phyloP scores from a whole-genome alignment of 2,329 filamentous ascomycete species.

The Calonectria multiphialidica region DNA sequence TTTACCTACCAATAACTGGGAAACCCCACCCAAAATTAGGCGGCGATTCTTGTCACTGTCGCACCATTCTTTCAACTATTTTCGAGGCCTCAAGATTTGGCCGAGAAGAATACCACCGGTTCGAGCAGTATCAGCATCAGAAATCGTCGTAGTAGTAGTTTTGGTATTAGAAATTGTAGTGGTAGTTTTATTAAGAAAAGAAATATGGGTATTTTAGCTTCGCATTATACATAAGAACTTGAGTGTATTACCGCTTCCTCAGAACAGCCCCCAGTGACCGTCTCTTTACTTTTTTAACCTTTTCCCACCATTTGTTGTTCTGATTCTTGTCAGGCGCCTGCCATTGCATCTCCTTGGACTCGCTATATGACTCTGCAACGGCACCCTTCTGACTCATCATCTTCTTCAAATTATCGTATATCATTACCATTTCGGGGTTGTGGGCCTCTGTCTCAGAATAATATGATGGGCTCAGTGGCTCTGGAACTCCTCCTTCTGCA shows the following conservation, averaged over 20 bases:
- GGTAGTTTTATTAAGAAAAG: too few species aligned
- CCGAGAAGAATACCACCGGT: too few species aligned
- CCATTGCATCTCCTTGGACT: neutral
- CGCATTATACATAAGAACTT: neutral
- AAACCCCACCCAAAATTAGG: too few species aligned
- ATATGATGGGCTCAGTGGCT: neutral
- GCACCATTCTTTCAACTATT: too few species aligned
- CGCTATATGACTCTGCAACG: neutral
- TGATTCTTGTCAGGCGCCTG: neutral
- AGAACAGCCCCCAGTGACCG: neutral
- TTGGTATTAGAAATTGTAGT: too few species aligned
- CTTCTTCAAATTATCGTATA: neutral
- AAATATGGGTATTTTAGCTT: too few species aligned
- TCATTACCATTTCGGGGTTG: neutral
- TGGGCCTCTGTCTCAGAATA: neutral
- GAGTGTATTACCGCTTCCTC: neutral
- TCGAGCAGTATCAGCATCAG: too few species aligned
- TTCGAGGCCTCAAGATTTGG: too few species aligned
- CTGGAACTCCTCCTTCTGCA: neutral
- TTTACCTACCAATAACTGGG: too few species aligned
- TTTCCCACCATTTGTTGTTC: neutral
- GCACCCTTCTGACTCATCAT: conserved; percentile 2
- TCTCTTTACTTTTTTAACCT: neutral
- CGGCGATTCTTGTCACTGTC: too few species aligned
- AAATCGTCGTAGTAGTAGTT: too few species aligned